These are phyloP conservation scores for Calonectria pseudoreteaudii DNA, from an alignment of 2,329 filamentous ascomycete genomes.

Conservation along the genomic window DNA sequence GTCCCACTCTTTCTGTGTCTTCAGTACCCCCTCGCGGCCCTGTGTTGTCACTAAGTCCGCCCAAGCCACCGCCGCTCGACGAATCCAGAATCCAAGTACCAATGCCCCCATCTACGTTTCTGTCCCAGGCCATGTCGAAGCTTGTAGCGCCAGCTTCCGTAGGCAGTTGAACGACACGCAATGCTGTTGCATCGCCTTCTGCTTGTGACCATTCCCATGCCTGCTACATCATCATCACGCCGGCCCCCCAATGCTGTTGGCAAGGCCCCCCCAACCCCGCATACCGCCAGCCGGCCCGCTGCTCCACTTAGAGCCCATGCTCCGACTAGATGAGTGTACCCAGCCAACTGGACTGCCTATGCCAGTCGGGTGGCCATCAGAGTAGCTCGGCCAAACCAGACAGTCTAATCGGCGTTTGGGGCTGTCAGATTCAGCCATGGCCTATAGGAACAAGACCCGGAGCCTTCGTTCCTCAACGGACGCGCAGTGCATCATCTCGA, in stretches of 20 bases:
- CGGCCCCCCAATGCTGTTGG: background rate
- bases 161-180: background rate
- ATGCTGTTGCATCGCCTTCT: background rate
- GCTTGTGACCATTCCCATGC: background rate
- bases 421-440: background rate
- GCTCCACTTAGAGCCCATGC: background rate
- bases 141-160: background rate
- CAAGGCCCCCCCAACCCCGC: background rate
- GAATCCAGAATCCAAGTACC: background rate
- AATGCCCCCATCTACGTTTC: background rate
- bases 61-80: background rate
- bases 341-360: background rate
- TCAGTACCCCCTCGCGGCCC: background rate
- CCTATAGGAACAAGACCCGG: background rate
- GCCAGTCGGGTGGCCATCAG: background rate
- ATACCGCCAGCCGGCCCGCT: background rate
- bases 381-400: background rate
- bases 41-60: background rate
- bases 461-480: background rate
- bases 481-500: background rate
- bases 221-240: conserved; percentile 1
- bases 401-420: background rate
- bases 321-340: background rate
- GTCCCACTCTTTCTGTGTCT: background rate
- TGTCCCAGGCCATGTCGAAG: background rate